These are phyloP conservation scores for Fusarium miscanthi DNA, from an alignment of 2,329 filamentous ascomycete genomes.

Conservation along the genomic window DNA sequence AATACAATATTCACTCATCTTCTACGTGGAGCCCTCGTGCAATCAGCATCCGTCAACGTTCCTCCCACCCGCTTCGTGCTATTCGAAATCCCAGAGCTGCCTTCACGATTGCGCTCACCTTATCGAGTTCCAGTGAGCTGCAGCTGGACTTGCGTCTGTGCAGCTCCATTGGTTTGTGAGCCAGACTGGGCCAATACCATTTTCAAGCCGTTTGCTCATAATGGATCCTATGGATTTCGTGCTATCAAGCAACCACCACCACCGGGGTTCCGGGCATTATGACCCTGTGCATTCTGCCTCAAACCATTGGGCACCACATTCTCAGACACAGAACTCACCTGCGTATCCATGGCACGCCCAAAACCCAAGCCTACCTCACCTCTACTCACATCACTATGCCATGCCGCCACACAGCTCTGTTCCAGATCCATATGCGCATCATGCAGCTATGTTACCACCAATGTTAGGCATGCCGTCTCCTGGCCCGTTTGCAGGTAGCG, in stretches of 20 bases:
- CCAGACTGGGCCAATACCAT: slow-evolving; percentile 2
- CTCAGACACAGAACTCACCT: slow-evolving; percentile 34
- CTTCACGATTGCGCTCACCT: background rate
- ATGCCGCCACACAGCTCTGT: slow-evolving; percentile 23
- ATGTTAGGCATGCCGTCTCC: slow-evolving; percentile 33
- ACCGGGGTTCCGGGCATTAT: slow-evolving; percentile 40
- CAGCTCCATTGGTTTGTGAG: slow-evolving; percentile 6
- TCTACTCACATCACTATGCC: slow-evolving; percentile 35
- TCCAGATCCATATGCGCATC: slow-evolving; percentile 37
- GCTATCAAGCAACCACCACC: slow-evolving; percentile 36
- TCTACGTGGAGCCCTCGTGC: slow-evolving; percentile 24
- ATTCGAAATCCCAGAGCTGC: slow-evolving; percentile 15
- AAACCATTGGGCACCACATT: slow-evolving; percentile 41
- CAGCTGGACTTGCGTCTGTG: slow-evolving; percentile 3
- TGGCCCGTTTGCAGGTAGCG: slow-evolving; percentile 19
- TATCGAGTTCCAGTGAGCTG: slow-evolving; percentile 7
- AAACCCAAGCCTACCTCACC: slow-evolving; percentile 27
- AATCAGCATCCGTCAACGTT: slow-evolving; percentile 17
- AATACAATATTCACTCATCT: slow-evolving; percentile 38
- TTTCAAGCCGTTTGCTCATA: slow-evolving; percentile 11
- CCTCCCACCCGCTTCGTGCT: slow-evolving; percentile 13
- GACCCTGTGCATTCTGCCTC: slow-evolving; percentile 45
- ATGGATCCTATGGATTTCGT: slow-evolving; percentile 48
- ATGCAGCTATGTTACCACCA: slow-evolving; percentile 41
- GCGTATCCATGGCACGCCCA: slow-evolving; percentile 42